These are phyloP conservation scores for Candida coquimbonensis DNA, from an alignment of 805 yeast genomes.

Conservation along the genomic window DNA sequence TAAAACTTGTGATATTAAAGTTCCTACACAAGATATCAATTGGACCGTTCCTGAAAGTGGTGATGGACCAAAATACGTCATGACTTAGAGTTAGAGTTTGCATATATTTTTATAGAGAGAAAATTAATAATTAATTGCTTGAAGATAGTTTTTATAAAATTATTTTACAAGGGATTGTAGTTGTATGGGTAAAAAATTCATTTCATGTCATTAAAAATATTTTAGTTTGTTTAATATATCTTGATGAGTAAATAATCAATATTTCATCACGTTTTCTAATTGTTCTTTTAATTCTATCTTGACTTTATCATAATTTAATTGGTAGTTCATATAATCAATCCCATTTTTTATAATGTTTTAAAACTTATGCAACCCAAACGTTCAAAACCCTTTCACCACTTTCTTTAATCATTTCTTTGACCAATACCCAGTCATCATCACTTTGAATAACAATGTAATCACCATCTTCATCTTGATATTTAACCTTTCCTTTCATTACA, in stretches of 20 bases:
- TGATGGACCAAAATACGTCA: constrained; percentile 93
- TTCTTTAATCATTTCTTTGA: constrained; percentile 60
- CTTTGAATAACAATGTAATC: constrained; percentile 82
- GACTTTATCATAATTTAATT: neutral
- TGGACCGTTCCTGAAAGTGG: constrained; percentile 99
- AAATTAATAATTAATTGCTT: too few relatives aligned
- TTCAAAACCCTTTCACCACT: constrained; percentile 40
- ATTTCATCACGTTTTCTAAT: neutral
- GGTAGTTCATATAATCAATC: too few relatives aligned
- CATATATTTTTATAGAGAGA: too few relatives aligned
- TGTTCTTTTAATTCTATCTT: neutral
- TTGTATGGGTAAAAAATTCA: too few relatives aligned
- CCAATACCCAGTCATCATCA: constrained; percentile 84
- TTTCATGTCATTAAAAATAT: too few relatives aligned
- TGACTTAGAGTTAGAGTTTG: constrained; percentile 39
- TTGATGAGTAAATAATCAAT: neutral
- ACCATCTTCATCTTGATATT: constrained; percentile 92
- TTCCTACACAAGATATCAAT: constrained; percentile 86
- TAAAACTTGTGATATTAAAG: constrained; percentile 96
- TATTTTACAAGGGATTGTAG: too few relatives aligned
- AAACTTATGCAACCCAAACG: constrained; percentile 30
- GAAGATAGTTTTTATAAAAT: too few relatives aligned
- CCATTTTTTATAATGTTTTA: too few relatives aligned
- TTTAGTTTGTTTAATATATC: too few relatives aligned
- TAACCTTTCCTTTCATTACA: constrained; percentile 45